phyloP scores from a whole-genome alignment of 768 basidiomycete species.

The Rhizopogon sp. region DNA sequence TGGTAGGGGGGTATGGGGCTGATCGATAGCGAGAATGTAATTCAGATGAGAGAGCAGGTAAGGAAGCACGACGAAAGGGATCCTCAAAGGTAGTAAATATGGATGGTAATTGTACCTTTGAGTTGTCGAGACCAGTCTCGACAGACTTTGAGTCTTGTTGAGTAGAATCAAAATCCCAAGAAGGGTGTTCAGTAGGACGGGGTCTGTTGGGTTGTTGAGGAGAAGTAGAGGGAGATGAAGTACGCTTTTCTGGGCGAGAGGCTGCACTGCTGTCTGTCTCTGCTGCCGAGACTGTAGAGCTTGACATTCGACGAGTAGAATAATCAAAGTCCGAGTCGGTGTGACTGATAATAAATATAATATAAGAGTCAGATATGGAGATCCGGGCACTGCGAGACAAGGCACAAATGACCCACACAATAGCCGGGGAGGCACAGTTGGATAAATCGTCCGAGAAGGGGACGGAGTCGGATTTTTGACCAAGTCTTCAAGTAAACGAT shows the following conservation, averaged over 20 bases:
- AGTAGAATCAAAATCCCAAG: conserved; percentile 22
- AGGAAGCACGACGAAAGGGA: conserved; percentile 52
- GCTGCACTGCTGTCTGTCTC: conserved; percentile 59
- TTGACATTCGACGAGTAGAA: conserved; percentile 65
- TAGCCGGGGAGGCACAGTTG: conserved; percentile 39
- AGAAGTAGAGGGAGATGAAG: conserved; percentile 44
- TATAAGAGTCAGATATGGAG: conserved; percentile 10
- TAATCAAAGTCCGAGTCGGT: conserved; percentile 51
- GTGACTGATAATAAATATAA: conserved; percentile 24
- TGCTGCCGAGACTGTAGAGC: conserved; percentile 62
- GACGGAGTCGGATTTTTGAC: conserved; percentile 35
- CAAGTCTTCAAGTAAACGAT: conserved; percentile 25
- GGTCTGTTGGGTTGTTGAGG: conserved; percentile 49
- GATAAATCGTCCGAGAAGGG: conserved; percentile 43
- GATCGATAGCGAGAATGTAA: conserved; percentile 42
- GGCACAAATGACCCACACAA: conserved; percentile 35
- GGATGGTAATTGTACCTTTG: conserved; percentile 67
- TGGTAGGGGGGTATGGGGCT: conserved; percentile 51
- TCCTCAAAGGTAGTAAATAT: conserved; percentile 70
- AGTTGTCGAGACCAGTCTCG: conserved; percentile 37
- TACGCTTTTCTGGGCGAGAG: conserved; percentile 58
- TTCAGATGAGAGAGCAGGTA: conserved; percentile 48
- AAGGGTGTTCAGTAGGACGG: conserved; percentile 27
- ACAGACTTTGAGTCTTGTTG: conserved; percentile 35
- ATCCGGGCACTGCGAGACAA: conserved; percentile 12